Evolutionary conservation across 805 yeast species (phyloP).

Genomic region (Ogataea dorogensis): DNA sequence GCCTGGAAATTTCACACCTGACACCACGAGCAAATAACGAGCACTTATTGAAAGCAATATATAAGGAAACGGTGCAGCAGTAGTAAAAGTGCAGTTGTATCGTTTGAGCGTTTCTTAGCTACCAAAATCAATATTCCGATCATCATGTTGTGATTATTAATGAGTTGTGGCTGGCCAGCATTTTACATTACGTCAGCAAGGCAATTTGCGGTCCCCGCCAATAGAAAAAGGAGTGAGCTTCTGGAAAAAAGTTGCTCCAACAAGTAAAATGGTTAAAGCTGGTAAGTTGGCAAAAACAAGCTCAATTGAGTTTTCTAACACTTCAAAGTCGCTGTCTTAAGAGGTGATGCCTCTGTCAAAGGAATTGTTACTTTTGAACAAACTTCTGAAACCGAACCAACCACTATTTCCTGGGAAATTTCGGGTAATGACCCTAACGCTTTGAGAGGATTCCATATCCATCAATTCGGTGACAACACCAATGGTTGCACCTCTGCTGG

Average conservation of each 20-base stretch:
- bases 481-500: slow-evolving; percentile 99
- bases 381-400: slow-evolving; percentile 71
- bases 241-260: slow-evolving; percentile 1
- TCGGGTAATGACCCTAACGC: slow-evolving; percentile 87
- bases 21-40: slow-evolving; percentile 4
- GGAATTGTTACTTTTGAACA: slow-evolving; percentile 91
- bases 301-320: slow-evolving; percentile 18
- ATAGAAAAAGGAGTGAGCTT: no score
- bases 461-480: slow-evolving; percentile 97
- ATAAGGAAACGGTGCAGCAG: no score
- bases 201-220: no score
- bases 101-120: no score
- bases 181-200: no score
- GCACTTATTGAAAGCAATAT: no score
- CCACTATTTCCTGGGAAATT: slow-evolving; percentile 85
- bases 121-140: no score
- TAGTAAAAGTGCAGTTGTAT: neutral
- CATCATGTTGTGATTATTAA: no score
- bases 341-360: slow-evolving; percentile 89
- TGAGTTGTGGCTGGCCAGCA: no score
- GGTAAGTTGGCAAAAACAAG: no score
- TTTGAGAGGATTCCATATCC: slow-evolving; percentile 95
- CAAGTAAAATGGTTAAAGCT: slow-evolving; percentile 14
- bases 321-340: slow-evolving; percentile 87
- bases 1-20: slow-evolving; percentile 4